A percentile compares a stretch with the other conserved stretches of the same genome.
Conservation (phyloP, 2,329 filamentous ascomycete genomes). For the Coniochaeta hoffmannii region DNA sequence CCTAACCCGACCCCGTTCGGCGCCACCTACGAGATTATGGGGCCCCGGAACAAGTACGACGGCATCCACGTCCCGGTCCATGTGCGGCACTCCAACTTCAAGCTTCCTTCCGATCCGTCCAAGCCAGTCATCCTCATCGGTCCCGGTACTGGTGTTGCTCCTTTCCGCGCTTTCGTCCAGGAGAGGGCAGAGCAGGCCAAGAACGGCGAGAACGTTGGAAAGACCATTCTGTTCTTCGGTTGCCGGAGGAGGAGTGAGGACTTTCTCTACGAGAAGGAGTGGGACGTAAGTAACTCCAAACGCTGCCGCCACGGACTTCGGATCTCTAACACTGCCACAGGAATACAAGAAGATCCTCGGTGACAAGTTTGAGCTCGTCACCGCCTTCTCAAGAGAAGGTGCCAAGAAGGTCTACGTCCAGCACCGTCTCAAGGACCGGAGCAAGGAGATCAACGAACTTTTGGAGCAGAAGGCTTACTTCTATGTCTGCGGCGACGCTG, state of each 20-base stretch:
- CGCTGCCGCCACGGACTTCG: not conserved
- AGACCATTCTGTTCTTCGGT: conserved; percentile 88
- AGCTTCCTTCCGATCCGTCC: conserved; percentile 87
- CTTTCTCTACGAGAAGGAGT: conserved; percentile 87
- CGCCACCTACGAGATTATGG: conserved; percentile 76
- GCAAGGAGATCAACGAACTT: conserved; percentile 79
- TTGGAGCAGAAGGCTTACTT: conserved; percentile 85
- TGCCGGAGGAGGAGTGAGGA: conserved; percentile 85
- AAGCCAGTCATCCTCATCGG: conserved; percentile 96
- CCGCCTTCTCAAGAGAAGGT: conserved; percentile 87
- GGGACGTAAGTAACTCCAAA: conserved; percentile 60
- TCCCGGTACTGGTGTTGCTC: conserved; percentile 91
- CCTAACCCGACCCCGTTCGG: conserved; percentile 74
- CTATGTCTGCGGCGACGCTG: conserved; percentile 96
- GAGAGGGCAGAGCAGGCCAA: conserved; percentile 80
- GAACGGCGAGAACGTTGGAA: conserved; percentile 74
- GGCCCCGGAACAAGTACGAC: conserved; percentile 94
- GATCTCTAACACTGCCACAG: conserved; percentile 36
- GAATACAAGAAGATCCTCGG: conserved; percentile 76
- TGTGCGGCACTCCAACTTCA: conserved; percentile 97
- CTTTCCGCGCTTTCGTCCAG: conserved; percentile 92
- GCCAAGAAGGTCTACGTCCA: conserved; percentile 94
- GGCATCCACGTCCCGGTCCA: conserved; percentile 93
- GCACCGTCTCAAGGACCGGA: conserved; percentile 77
- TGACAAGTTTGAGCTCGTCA: conserved; percentile 83